Evolutionary conservation across 257 asterid genomes (phyloP).

Genomic region (Fraxinus excelsior): DNA sequence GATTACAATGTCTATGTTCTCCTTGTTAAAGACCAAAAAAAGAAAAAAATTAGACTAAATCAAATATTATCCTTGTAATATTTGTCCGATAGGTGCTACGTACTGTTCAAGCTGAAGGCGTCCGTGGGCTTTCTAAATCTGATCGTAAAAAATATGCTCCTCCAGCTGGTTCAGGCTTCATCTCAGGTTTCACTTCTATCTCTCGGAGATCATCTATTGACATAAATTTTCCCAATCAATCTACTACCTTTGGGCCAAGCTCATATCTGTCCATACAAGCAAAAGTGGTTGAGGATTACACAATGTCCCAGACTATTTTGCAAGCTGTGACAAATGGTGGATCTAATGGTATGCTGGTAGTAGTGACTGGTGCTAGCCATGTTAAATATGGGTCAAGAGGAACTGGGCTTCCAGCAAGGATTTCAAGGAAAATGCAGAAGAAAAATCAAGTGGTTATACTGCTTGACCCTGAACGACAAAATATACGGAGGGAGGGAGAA

Average conservation of each 20-base stretch:
- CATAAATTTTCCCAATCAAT: slow-evolving; percentile 48
- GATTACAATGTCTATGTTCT: slow-evolving; percentile 8
- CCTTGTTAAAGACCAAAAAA: slow-evolving; percentile 1
- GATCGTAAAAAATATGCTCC: slow-evolving; percentile 79
- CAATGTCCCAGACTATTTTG: slow-evolving; percentile 79
- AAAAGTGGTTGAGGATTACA: slow-evolving; percentile 81
- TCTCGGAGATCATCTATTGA: slow-evolving; percentile 67
- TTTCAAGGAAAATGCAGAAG: slow-evolving; percentile 73
- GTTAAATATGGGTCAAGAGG: slow-evolving; percentile 83
- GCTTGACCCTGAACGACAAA: slow-evolving; percentile 85
- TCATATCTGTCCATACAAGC: slow-evolving; percentile 89
- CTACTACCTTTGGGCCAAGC: slow-evolving; percentile 71
- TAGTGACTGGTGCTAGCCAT: slow-evolving; percentile 89
- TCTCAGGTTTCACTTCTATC: slow-evolving; percentile 84
- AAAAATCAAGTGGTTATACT: slow-evolving; percentile 73
- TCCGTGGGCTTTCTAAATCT: slow-evolving; percentile 66
- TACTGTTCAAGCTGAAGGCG: slow-evolving; percentile 90
- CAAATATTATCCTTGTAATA: slow-evolving; percentile 9
- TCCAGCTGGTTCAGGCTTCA: slow-evolving; percentile 97
- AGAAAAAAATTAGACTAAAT: background rate
- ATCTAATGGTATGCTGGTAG: slow-evolving; percentile 70
- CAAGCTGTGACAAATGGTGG: slow-evolving; percentile 70
- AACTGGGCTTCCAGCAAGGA: slow-evolving; percentile 86
- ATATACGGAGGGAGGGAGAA: slow-evolving; percentile 87
- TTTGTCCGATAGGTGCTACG: slow-evolving; percentile 58